phyloP scores from a whole-genome alignment of 1,284 basidiomycete species.

The Phellopilus nigrolimitatus region DNA sequence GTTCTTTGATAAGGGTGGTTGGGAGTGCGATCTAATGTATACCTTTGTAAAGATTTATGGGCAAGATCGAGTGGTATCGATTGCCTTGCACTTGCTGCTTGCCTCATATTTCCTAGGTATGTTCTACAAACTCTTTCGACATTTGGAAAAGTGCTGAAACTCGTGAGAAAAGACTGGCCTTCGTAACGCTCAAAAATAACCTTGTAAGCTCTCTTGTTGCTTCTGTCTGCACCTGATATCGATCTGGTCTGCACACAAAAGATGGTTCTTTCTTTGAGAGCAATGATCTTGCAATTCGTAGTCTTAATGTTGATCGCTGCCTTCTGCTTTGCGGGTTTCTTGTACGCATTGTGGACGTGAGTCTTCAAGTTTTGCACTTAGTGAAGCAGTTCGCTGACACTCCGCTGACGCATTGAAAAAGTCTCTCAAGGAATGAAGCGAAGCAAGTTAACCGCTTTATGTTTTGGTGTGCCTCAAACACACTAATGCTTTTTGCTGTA shows the following conservation, averaged over 20 bases:
- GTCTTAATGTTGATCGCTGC: constrained; percentile 82
- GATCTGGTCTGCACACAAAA: too few species aligned
- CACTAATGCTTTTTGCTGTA: constrained; percentile 23
- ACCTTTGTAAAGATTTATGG: constrained; percentile 42
- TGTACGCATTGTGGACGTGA: constrained; percentile 88
- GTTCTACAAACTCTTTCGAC: constrained; percentile 17
- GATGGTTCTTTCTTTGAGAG: constrained; percentile 72
- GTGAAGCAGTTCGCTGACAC: constrained; percentile 14
- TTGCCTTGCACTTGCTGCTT: constrained; percentile 73
- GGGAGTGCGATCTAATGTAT: background rate
- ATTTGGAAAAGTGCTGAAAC: background rate
- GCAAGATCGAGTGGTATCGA: constrained; percentile 66
- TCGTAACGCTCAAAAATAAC: constrained; percentile 85
- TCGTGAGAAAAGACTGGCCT: constrained; percentile 63
- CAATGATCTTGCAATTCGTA: constrained; percentile 77
- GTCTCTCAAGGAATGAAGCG: constrained; percentile 54
- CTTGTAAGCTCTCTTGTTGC: constrained; percentile 37
- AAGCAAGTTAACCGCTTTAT: constrained; percentile 35
- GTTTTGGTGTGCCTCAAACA: background rate
- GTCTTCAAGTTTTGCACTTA: constrained; percentile 29
- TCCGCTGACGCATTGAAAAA: too few species aligned
- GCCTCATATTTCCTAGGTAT: constrained; percentile 81
- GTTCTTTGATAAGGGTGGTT: constrained; percentile 19
- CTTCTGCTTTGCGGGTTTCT: constrained; percentile 86
- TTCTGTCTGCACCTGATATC: too few species aligned